These are phyloP conservation scores for Acacia pycnantha DNA, from an alignment of 331 rosid species.

Conservation along the genomic window DNA sequence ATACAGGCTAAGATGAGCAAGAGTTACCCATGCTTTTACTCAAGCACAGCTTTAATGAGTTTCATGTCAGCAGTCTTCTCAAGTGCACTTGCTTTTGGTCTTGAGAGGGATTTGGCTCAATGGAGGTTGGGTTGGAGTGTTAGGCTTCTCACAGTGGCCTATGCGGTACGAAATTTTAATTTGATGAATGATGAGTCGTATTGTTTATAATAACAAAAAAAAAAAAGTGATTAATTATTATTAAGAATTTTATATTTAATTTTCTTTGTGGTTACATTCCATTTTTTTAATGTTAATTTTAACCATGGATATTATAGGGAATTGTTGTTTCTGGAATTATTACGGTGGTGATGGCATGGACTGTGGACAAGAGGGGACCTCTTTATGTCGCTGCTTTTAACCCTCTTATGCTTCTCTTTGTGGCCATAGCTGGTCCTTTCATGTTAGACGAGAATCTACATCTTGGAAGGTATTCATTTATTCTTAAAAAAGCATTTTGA, in stretches of 20 bases:
- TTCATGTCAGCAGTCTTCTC: slow-evolving; percentile 20
- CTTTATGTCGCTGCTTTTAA: slow-evolving; percentile 44
- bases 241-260: too few relatives aligned
- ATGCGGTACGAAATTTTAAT: background rate
- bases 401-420: slow-evolving; percentile 37
- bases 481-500: too few relatives aligned
- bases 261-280: background rate
- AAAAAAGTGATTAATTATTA: too few relatives aligned
- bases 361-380: slow-evolving; percentile 43
- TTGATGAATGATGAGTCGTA: background rate
- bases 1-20: slow-evolving; percentile 41
- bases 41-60: slow-evolving; percentile 45
- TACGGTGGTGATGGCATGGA: slow-evolving; percentile 40
- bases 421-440: slow-evolving; percentile 33
- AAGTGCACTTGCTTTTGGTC: background rate
- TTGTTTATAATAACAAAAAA: too few relatives aligned
- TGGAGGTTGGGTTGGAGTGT: background rate
- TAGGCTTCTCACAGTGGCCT: background rate
- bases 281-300: too few relatives aligned
- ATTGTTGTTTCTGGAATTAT: slow-evolving; percentile 40
- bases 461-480: slow-evolving; percentile 34
- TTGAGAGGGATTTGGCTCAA: background rate
- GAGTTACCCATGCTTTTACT: slow-evolving; percentile 29
- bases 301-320: slow-evolving; percentile 28
- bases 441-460: slow-evolving; percentile 44